These are phyloP conservation scores for Phytophthora meadii DNA, from an alignment of 352 stramenopile species.

Conservation along the genomic window DNA sequence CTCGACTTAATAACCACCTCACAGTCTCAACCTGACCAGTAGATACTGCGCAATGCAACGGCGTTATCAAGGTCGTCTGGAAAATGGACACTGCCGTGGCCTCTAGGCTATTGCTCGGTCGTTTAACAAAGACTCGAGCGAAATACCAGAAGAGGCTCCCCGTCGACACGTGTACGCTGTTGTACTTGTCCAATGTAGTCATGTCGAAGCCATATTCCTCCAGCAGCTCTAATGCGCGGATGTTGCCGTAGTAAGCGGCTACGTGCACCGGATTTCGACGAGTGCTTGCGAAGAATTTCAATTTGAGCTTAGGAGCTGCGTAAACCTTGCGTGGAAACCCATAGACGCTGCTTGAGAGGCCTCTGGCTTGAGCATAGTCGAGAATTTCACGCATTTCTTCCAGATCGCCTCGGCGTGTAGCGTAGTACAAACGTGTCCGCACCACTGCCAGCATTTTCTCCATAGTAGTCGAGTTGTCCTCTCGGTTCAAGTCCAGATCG, in stretches of 20 bases:
- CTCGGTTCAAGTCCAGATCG: slow-evolving; percentile 29
- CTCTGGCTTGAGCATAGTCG: slow-evolving; percentile 38
- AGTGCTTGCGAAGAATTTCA: slow-evolving; percentile 58
- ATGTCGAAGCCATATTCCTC: slow-evolving; percentile 53
- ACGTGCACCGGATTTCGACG: slow-evolving; percentile 76
- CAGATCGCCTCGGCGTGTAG: slow-evolving; percentile 60
- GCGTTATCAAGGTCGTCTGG: slow-evolving; percentile 70
- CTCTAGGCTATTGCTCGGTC: slow-evolving; percentile 32
- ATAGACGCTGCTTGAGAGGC: slow-evolving; percentile 31
- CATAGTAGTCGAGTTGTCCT: slow-evolving; percentile 42
- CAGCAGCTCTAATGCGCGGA: slow-evolving; percentile 62
- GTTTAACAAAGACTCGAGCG: slow-evolving; percentile 52
- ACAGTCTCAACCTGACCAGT: slow-evolving; percentile 68
- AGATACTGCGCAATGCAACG: slow-evolving; percentile 70
- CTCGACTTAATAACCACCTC: slow-evolving; percentile 59
- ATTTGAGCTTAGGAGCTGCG: slow-evolving; percentile 44
- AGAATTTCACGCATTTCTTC: slow-evolving; percentile 62
- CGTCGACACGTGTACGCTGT: slow-evolving; percentile 64
- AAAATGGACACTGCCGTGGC: slow-evolving; percentile 69
- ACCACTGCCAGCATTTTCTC: slow-evolving; percentile 52
- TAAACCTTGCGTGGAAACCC: slow-evolving; percentile 66
- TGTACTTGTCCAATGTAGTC: slow-evolving; percentile 70
- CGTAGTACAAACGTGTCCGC: slow-evolving; percentile 67
- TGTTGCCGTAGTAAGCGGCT: slow-evolving; percentile 66
- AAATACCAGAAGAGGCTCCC: slow-evolving; percentile 81